phyloP scores from a whole-genome alignment of 2,329 filamentous ascomycete species.

The Corniculantispora saksenae region DNA sequence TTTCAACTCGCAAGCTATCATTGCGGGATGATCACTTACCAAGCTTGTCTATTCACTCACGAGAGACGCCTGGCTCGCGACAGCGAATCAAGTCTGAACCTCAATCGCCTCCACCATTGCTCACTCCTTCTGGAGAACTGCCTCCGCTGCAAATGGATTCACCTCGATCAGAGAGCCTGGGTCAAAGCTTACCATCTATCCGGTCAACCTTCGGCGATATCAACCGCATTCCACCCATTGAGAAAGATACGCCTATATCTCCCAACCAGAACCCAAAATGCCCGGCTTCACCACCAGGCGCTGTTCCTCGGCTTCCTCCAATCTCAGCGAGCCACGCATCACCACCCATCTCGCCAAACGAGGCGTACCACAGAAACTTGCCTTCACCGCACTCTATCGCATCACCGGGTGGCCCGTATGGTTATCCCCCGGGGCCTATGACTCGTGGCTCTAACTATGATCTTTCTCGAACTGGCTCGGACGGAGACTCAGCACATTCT shows the following conservation, averaged over 20 bases:
- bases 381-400: slow-evolving; percentile 48
- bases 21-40: slow-evolving; percentile 35
- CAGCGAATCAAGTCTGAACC: slow-evolving; percentile 22
- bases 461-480: neutral
- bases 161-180: slow-evolving; percentile 36
- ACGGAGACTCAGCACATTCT: slow-evolving; percentile 4
- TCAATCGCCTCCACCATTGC: slow-evolving; percentile 27
- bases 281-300: slow-evolving; percentile 38
- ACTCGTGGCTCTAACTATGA: slow-evolving; percentile 1
- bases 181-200: slow-evolving; percentile 42
- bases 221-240: slow-evolving; percentile 31
- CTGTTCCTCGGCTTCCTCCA: slow-evolving; percentile 33
- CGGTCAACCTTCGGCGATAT: slow-evolving; percentile 40
- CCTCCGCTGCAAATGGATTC: slow-evolving; percentile 41
- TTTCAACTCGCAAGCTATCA: slow-evolving; percentile 29
- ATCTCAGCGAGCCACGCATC: slow-evolving; percentile 35
- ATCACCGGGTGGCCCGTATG: slow-evolving; percentile 39
- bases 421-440: slow-evolving; percentile 33
- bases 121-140: slow-evolving; percentile 32
- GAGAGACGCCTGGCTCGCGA: slow-evolving; percentile 12
- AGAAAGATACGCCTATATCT: slow-evolving; percentile 33
- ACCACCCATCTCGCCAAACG: slow-evolving; percentile 53
- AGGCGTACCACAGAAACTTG: slow-evolving; percentile 46
- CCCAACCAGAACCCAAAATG: slow-evolving; percentile 30
- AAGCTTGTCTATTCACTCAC: slow-evolving; percentile 15